phyloP scores from a whole-genome alignment of 2,329 filamentous ascomycete species.

The Sporothrix curviconia region DNA sequence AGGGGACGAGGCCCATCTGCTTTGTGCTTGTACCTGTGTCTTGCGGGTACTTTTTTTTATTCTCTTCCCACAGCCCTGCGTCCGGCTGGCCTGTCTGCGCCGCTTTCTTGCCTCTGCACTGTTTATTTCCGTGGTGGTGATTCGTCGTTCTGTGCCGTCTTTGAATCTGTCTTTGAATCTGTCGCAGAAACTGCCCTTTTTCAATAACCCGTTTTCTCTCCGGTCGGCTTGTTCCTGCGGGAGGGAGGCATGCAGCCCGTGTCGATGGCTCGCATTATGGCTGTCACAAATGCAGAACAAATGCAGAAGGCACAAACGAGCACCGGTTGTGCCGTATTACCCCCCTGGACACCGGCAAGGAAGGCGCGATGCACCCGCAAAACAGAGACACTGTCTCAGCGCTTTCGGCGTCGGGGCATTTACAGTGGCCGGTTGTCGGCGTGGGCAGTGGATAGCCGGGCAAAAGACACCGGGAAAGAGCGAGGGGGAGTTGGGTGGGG shows the following conservation, averaged over 20 bases:
- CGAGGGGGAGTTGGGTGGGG: conserved; percentile 6
- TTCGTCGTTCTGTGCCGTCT: neutral
- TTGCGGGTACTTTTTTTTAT: neutral
- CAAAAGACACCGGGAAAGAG: conserved; percentile 1
- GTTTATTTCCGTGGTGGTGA: neutral
- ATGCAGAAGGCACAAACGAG: neutral
- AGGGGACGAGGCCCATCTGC: too few relatives aligned
- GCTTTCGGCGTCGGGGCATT: conserved; percentile 6
- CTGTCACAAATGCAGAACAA: conserved; percentile 3
- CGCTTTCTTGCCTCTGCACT: neutral
- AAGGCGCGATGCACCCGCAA: too few relatives aligned
- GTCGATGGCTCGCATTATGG: neutral
- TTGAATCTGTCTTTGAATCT: neutral
- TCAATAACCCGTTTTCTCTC: neutral
- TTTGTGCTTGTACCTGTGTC: too few relatives aligned
- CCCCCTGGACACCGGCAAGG: too few relatives aligned
- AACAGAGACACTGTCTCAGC: neutral
- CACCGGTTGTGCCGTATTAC: neutral
- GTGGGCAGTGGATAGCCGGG: conserved; percentile 3
- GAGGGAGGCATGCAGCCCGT: neutral
- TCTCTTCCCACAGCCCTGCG: neutral
- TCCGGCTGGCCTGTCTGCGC: too few relatives aligned
- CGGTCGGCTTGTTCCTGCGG: neutral
- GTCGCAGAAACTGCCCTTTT: neutral
- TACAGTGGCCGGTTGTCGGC: conserved; percentile 8